Evolutionary conservation across 768 basidiomycete genomes (phyloP).

Genomic region (Glaciozyma martinii): DNA sequence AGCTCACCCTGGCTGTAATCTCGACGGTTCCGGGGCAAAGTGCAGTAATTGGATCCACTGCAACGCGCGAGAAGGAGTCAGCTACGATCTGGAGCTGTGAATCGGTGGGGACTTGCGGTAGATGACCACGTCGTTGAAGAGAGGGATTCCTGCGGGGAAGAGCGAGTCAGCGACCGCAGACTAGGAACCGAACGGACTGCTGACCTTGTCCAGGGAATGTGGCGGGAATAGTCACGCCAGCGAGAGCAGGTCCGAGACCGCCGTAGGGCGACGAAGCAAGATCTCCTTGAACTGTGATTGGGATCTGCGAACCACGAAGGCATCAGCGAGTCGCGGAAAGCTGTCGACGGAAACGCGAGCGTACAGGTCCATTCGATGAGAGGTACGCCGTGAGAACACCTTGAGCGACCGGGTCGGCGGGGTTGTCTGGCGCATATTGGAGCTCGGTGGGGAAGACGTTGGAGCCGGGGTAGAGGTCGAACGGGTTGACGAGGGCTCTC

Average conservation of each 20-base stretch:
- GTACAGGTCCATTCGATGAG: constrained; percentile 46
- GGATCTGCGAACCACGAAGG: neutral
- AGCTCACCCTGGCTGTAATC: neutral
- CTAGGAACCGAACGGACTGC: no score
- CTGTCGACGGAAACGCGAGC: constrained; percentile 43
- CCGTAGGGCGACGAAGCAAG: constrained; percentile 52
- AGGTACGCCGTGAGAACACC: constrained; percentile 47
- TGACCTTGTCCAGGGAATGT: constrained; percentile 9
- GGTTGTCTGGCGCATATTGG: constrained; percentile 47
- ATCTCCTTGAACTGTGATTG: constrained; percentile 47
- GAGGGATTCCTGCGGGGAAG: constrained; percentile 24
- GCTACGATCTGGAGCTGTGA: no score
- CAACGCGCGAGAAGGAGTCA: no score
- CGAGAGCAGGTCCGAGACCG: constrained; percentile 52
- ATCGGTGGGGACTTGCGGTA: constrained; percentile 38
- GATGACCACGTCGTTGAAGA: constrained; percentile 46
- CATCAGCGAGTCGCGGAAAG: neutral
- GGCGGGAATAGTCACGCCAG: constrained; percentile 47
- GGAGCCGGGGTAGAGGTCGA: constrained; percentile 45
- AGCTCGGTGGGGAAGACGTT: constrained; percentile 54
- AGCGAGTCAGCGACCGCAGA: no score
- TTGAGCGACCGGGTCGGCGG: constrained; percentile 57
- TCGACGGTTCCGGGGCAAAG: neutral
- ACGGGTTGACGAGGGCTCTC: constrained; percentile 32
- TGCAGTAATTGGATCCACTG: no score